phyloP scores from a whole-genome alignment of 2,329 filamentous ascomycete species.

The Xylariomycetidae sp. region DNA sequence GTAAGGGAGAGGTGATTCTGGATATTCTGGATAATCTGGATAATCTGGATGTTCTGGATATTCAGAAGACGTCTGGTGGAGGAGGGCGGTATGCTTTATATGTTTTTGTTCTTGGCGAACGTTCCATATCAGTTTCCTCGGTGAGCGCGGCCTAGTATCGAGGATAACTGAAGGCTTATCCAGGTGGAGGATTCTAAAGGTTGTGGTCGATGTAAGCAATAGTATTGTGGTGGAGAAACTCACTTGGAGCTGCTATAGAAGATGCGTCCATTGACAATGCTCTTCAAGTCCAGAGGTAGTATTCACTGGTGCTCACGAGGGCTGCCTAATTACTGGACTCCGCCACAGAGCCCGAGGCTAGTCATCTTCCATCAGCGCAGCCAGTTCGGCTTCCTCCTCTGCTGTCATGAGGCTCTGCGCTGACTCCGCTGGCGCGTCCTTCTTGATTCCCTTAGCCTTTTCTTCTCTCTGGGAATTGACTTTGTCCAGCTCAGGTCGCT shows the following conservation, averaged over 20 bases:
- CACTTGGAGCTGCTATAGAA: neutral
- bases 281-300: slow-evolving; percentile 5
- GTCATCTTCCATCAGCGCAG: slow-evolving; percentile 81
- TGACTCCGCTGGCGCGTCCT: slow-evolving; percentile 39
- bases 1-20: too few relatives aligned
- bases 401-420: slow-evolving; percentile 61
- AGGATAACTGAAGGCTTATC: too few relatives aligned
- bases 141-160: too few relatives aligned
- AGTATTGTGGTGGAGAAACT: too few relatives aligned
- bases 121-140: too few relatives aligned
- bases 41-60: too few relatives aligned
- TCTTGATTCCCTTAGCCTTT: slow-evolving; percentile 42
- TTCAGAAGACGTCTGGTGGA: too few relatives aligned
- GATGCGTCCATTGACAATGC: neutral
- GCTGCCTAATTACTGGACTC: neutral
- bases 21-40: too few relatives aligned
- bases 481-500: slow-evolving; percentile 49
- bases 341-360: slow-evolving; percentile 18
- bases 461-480: slow-evolving; percentile 43
- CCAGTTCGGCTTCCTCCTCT: slow-evolving; percentile 89
- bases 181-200: too few relatives aligned
- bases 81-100: too few relatives aligned
- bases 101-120: too few relatives aligned
- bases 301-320: neutral
- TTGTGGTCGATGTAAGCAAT: too few relatives aligned